Evolutionary conservation across 768 basidiomycete genomes (phyloP).

Genomic region (Tephrocybe sp.): DNA sequence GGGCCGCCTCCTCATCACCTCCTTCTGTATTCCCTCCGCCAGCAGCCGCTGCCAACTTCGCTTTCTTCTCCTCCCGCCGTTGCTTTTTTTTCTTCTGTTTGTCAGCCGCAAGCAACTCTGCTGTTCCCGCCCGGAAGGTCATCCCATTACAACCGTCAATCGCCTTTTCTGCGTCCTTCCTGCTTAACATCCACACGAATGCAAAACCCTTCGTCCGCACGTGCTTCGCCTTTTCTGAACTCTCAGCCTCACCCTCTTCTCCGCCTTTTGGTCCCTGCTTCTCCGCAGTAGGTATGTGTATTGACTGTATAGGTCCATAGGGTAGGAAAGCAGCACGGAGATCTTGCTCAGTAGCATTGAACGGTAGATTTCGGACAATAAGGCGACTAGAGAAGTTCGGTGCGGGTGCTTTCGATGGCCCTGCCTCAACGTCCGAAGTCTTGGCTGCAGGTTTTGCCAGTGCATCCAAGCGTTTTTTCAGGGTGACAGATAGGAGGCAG

Average conservation of each 20-base stretch:
- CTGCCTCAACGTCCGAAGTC: slow-evolving; percentile 19
- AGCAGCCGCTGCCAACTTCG: slow-evolving; percentile 31
- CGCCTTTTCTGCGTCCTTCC: slow-evolving; percentile 82
- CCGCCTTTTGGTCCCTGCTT: slow-evolving; percentile 24
- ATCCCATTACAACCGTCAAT: slow-evolving; percentile 80
- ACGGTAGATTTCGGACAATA: slow-evolving; percentile 90
- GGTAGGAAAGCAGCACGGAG: slow-evolving; percentile 84
- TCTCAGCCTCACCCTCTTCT: slow-evolving; percentile 30
- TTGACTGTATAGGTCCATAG: slow-evolving; percentile 82
- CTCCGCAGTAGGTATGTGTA: slow-evolving; percentile 67
- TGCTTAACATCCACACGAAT: slow-evolving; percentile 91
- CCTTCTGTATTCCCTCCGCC: slow-evolving; percentile 36
- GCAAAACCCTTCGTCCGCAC: slow-evolving; percentile 77
- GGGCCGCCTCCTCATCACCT: slow-evolving; percentile 29
- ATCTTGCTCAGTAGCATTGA: slow-evolving; percentile 80
- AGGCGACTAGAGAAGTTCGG: slow-evolving; percentile 78
- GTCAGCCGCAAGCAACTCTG: slow-evolving; percentile 50
- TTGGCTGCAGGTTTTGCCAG: slow-evolving; percentile 48
- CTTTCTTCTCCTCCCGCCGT: slow-evolving; percentile 53
- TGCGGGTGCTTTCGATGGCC: slow-evolving; percentile 28
- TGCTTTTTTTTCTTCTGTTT: slow-evolving; percentile 73
- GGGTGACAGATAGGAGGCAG: slow-evolving; percentile 75
- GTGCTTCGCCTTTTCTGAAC: slow-evolving; percentile 21
- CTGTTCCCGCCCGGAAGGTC: slow-evolving; percentile 62
- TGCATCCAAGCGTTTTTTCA: slow-evolving; percentile 83